Percentiles rank a stretch among this genome's conserved stretches.
Conservation (phyloP, 192 early-diverging fungal species). For the Entophlyctis helioformis region DNA sequence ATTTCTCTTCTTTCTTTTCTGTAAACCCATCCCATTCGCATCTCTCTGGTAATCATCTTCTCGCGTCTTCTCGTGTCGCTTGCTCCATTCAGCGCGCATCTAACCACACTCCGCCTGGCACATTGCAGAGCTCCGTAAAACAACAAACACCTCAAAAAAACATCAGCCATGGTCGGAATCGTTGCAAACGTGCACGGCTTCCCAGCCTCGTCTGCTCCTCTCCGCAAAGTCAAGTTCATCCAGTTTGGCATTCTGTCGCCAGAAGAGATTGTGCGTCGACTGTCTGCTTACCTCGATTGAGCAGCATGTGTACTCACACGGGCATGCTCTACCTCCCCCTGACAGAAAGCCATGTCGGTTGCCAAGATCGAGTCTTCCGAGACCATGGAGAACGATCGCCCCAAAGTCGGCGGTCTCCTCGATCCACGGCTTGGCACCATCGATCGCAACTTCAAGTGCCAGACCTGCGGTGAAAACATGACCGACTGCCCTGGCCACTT, state of each 20-base stretch:
- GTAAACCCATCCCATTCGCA: too few species aligned
- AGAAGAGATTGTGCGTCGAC: constrained; percentile 85
- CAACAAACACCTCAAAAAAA: too few species aligned
- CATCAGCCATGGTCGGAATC: too few species aligned
- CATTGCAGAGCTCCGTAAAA: too few species aligned
- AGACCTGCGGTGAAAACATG: constrained; percentile 92
- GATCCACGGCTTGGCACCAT: constrained; percentile 96
- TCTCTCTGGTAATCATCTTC: too few species aligned
- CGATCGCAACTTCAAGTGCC: constrained; percentile 93
- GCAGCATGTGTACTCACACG: not conserved
- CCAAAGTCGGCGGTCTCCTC: constrained; percentile 75
- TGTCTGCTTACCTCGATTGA: not conserved
- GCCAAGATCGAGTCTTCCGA: constrained; percentile 87
- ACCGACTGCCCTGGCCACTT: constrained; percentile 95
- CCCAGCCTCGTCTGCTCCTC: constrained; percentile 63
- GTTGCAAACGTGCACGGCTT: too few species aligned
- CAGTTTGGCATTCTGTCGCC: constrained; percentile 95
- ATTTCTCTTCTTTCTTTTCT: too few species aligned
- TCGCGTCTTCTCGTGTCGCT: too few species aligned
- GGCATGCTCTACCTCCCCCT: not conserved
- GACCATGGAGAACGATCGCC: constrained; percentile 69
- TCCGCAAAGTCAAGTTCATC: constrained; percentile 76
- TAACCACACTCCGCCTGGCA: too few species aligned
- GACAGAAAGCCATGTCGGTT: constrained; percentile 95
- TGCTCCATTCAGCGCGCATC: too few species aligned